phyloP scores from a whole-genome alignment of 192 early-diverging fungal genomes.

The Funneliformis geosporum region DNA sequence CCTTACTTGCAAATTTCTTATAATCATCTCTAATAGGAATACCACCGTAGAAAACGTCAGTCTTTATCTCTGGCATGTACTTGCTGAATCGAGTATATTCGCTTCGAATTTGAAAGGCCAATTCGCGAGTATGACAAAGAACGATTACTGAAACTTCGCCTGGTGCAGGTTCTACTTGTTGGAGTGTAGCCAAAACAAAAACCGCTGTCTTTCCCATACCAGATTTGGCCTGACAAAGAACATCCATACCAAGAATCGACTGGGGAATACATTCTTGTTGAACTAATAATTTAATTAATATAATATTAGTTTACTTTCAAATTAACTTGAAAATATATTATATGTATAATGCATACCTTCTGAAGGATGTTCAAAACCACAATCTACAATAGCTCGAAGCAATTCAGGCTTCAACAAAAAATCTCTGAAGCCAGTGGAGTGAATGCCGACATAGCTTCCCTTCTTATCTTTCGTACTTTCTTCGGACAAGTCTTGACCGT shows the following conservation, averaged over 20 bases:
- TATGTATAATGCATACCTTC: conserved; percentile 63
- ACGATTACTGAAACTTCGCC: conserved; percentile 87
- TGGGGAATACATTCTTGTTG: conserved; percentile 99
- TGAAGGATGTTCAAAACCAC: conserved; percentile 98
- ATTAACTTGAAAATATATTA: background rate
- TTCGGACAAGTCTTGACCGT: conserved; percentile 40
- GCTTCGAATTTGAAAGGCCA: conserved; percentile 98
- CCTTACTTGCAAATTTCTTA: conserved; percentile 78
- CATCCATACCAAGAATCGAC: conserved; percentile 95
- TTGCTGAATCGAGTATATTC: conserved; percentile 96
- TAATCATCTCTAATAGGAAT: conserved; percentile 73
- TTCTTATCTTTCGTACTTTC: conserved; percentile 87
- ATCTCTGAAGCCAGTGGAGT: conserved; percentile 98
- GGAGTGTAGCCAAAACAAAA: conserved; percentile 92
- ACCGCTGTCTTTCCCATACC: conserved; percentile 99
- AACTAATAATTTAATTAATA: conserved; percentile 52
- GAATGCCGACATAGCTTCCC: conserved; percentile 97
- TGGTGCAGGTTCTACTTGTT: conserved; percentile 85
- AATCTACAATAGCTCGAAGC: conserved; percentile 92
- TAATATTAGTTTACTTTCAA: background rate
- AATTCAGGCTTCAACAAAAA: conserved; percentile 97
- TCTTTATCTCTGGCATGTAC: conserved; percentile 91
- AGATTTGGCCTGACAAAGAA: conserved; percentile 97
- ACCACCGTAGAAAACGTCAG: conserved; percentile 93
- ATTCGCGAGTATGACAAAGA: conserved; percentile 96